phyloP scores from a whole-genome alignment of 2,329 filamentous ascomycete genomes.

The Coccinonectria pachysandricola region DNA sequence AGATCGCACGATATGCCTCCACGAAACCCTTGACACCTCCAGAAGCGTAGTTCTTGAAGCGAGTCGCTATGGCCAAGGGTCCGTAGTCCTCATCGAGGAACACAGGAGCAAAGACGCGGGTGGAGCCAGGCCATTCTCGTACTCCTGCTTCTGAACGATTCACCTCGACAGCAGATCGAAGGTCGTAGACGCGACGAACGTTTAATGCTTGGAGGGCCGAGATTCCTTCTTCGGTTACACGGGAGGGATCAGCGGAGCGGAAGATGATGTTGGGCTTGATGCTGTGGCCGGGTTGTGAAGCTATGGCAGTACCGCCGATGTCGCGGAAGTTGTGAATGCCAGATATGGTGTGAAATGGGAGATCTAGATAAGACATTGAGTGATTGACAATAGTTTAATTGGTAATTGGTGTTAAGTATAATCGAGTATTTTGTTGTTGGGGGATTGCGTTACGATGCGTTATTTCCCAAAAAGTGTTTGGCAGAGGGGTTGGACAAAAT shows the following conservation, averaged over 20 bases:
- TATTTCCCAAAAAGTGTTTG: no score
- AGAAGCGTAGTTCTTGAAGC: slow-evolving; percentile 50
- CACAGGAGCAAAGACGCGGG: slow-evolving; percentile 48
- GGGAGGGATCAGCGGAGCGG: slow-evolving; percentile 57
- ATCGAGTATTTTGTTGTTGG: no score
- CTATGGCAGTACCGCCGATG: slow-evolving; percentile 38
- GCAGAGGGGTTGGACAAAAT: no score
- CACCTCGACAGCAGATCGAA: slow-evolving; percentile 54
- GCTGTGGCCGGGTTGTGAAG: slow-evolving; percentile 41
- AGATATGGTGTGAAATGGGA: slow-evolving; percentile 40
- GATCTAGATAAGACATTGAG: slow-evolving; percentile 17
- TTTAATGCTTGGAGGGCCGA: slow-evolving; percentile 41
- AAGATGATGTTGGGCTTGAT: slow-evolving; percentile 50
- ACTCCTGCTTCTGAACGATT: slow-evolving; percentile 27
- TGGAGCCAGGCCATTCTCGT: slow-evolving; percentile 32
- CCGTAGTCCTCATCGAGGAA: slow-evolving; percentile 51
- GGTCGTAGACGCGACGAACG: slow-evolving; percentile 58
- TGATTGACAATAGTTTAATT: slow-evolving; percentile 1
- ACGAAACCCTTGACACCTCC: slow-evolving; percentile 50
- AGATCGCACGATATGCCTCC: slow-evolving; percentile 52
- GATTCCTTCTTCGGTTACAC: slow-evolving; percentile 43
- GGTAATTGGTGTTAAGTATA: no score
- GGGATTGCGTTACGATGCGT: no score
- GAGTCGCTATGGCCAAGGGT: slow-evolving; percentile 50
- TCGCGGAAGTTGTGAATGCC: slow-evolving; percentile 62